These are phyloP conservation scores for Hordeum vulgare DNA, from an alignment of 176 grass and related monocot genomes.

Conservation along the genomic window DNA sequence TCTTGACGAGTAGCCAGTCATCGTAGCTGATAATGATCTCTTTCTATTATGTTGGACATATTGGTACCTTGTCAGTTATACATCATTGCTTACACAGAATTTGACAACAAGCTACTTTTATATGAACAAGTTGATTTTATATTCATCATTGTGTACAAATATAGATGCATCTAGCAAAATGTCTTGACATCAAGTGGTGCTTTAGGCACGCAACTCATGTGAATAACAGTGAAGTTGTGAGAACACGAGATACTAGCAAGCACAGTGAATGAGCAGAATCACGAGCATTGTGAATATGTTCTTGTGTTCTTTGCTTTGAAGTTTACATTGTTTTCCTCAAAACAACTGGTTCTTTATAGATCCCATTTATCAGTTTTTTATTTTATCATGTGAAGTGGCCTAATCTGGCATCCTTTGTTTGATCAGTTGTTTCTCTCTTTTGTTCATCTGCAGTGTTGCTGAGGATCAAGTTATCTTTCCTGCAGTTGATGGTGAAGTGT, in stretches of 20 bases:
- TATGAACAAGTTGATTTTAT: not conserved
- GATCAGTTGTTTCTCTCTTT: not conserved
- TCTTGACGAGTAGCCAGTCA: not conserved
- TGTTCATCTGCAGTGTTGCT: slow-evolving; percentile 46
- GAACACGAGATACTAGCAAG: not conserved
- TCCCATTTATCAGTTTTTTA: not conserved
- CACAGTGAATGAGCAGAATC: not conserved
- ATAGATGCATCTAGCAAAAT: not conserved
- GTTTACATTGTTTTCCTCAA: not conserved
- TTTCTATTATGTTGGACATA: not conserved
- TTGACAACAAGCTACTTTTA: not conserved
- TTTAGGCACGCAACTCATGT: not conserved
- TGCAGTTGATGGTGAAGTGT: slow-evolving; percentile 54
- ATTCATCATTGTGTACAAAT: not conserved
- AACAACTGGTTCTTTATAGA: not conserved
- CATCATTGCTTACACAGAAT: not conserved
- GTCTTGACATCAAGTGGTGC: not conserved
- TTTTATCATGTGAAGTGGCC: not conserved
- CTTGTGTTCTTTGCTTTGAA: not conserved
- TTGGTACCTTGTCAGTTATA: not conserved
- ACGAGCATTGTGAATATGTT: slow-evolving; percentile 5
- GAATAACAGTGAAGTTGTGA: not conserved
- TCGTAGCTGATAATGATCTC: too few species aligned
- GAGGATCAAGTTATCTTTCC: slow-evolving; percentile 95
- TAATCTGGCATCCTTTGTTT: not conserved